phyloP scores from a whole-genome alignment of 768 basidiomycete species.

The Tylopilus rubrobrunneus region DNA sequence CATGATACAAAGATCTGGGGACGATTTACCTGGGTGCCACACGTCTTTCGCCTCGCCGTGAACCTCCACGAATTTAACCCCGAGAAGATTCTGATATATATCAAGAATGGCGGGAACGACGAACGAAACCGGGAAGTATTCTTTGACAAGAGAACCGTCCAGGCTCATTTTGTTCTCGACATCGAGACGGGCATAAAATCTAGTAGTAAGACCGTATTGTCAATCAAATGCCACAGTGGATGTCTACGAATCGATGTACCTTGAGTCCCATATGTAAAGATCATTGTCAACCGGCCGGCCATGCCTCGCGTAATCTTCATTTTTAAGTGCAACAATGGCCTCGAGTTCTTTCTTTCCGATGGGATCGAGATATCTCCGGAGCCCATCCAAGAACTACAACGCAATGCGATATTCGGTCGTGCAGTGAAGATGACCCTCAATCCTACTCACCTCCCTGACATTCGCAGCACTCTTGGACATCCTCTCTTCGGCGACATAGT shows the following conservation, averaged over 20 bases:
- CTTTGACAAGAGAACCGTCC: conserved; percentile 74
- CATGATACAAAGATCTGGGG: not conserved
- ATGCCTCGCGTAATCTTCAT: conserved; percentile 59
- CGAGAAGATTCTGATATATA: conserved; percentile 77
- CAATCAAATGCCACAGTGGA: not conserved
- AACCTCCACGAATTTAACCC: conserved; percentile 56
- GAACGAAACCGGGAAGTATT: conserved; percentile 81
- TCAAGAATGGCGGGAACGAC: conserved; percentile 75
- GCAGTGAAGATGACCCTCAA: not conserved
- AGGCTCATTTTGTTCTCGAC: conserved; percentile 61
- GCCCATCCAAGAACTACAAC: conserved; percentile 69
- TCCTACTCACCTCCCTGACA: conserved; percentile 47
- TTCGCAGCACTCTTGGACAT: conserved; percentile 71
- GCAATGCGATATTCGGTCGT: not conserved
- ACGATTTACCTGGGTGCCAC: conserved; percentile 70
- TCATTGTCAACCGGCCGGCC: conserved; percentile 62
- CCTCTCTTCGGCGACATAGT: conserved; percentile 77
- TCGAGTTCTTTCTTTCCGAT: conserved; percentile 66
- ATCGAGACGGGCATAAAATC: conserved; percentile 33
- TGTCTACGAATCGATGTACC: conserved; percentile 32
- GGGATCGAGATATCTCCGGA: conserved; percentile 66
- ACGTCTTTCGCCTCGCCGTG: conserved; percentile 55
- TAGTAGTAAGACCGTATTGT: conserved; percentile 1
- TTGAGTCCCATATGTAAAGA: conserved; percentile 80
- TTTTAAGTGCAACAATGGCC: conserved; percentile 65